Percentiles rank a stretch among this genome's conserved stretches.
Evolutionary conservation across 805 yeast species (phyloP).

Genomic region (Yarrowia sp.): DNA sequence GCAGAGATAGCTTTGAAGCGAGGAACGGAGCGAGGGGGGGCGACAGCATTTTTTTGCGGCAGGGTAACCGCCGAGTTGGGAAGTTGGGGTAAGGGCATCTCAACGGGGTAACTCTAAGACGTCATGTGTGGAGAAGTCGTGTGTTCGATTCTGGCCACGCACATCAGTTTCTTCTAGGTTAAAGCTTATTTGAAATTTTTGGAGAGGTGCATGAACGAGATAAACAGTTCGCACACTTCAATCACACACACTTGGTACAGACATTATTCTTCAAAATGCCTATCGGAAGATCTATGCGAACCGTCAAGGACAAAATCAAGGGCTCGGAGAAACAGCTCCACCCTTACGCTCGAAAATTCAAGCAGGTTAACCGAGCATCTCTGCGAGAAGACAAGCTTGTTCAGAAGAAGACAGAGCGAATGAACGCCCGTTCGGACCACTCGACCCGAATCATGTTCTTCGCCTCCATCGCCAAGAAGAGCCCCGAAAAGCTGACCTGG

Average conservation of each 20-base stretch:
- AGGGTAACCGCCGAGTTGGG: slow-evolving; percentile 13
- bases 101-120: slow-evolving; percentile 11
- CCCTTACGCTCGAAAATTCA: slow-evolving; percentile 88
- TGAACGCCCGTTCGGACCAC: slow-evolving; percentile 56
- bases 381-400: slow-evolving; percentile 77
- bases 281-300: slow-evolving; percentile 67
- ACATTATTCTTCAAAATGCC: slow-evolving; percentile 57
- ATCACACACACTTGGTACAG: not conserved
- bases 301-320: slow-evolving; percentile 66
- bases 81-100: slow-evolving; percentile 7
- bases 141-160: too few species aligned
- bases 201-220: slow-evolving; percentile 7
- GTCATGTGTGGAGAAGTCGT: too few species aligned
- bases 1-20: not conserved
- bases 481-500: slow-evolving; percentile 55
- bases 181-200: slow-evolving; percentile 30
- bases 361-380: slow-evolving; percentile 84
- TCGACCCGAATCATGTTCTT: slow-evolving; percentile 63
- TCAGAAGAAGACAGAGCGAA: slow-evolving; percentile 60
- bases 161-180: too few species aligned
- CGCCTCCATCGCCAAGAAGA: slow-evolving; percentile 60
- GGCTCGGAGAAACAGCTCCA: slow-evolving; percentile 69
- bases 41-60: slow-evolving; percentile 24
- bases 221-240: not conserved
- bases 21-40: slow-evolving; percentile 14